Evolutionary conservation across 176 grass and related monocot genomes (phyloP).

Genomic region (Rhipidocladum racemiflorum): DNA sequence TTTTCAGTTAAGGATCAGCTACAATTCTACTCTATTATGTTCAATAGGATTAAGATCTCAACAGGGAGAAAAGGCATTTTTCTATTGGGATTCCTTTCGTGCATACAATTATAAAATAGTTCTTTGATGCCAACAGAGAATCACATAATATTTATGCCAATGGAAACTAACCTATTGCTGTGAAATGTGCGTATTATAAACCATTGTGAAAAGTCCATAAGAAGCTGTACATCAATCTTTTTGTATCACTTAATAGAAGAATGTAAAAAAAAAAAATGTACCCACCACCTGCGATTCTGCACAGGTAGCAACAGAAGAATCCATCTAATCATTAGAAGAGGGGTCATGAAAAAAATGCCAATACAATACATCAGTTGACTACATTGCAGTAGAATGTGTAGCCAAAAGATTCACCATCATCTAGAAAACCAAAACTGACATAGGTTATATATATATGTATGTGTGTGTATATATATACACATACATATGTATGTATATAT

Average conservation of each 20-base stretch:
- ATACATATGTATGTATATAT: no score
- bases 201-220: neutral
- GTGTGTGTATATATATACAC: no score
- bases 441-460: slow-evolving; percentile 19
- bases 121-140: neutral
- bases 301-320: slow-evolving; percentile 1
- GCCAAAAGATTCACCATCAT: neutral
- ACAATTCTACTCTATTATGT: slow-evolving; percentile 1
- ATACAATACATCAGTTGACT: neutral
- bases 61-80: neutral
- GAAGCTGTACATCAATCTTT: neutral
- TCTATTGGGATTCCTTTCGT: neutral
- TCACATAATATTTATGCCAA: neutral
- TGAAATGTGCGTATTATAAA: slow-evolving; percentile 9
- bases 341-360: neutral
- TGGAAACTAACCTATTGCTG: neutral
- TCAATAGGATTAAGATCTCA: neutral
- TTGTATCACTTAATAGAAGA: neutral
- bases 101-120: neutral
- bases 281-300: neutral
- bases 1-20: neutral
- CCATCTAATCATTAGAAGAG: slow-evolving; percentile 5
- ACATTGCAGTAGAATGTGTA: slow-evolving; percentile 3
- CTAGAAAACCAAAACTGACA: neutral
- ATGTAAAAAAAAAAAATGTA: slow-evolving; percentile 8